Percentiles rank a stretch among this genome's conserved stretches.
phyloP scores from a whole-genome alignment of 2,329 filamentous ascomycete species.

The Graphilbum ipis-grandicollis region DNA sequence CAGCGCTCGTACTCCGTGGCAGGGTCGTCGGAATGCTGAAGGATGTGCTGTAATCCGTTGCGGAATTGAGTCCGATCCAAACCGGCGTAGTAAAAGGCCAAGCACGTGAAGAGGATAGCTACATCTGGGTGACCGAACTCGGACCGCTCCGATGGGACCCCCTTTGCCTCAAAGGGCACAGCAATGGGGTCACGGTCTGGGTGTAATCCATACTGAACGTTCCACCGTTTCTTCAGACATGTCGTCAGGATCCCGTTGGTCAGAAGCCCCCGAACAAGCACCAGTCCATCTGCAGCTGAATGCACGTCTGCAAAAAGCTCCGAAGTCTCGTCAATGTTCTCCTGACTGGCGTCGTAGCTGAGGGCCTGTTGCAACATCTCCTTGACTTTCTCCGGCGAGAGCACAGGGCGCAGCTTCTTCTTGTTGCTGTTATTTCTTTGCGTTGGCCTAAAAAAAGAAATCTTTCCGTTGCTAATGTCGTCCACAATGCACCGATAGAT shows the following conservation, averaged over 20 bases:
- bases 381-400: neutral
- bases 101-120: slow-evolving; percentile 43
- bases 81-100: slow-evolving; percentile 51
- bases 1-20: slow-evolving; percentile 36
- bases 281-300: slow-evolving; percentile 14
- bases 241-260: slow-evolving; percentile 41
- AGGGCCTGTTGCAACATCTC: neutral
- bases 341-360: neutral
- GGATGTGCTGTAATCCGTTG: slow-evolving; percentile 29
- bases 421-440: neutral
- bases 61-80: slow-evolving; percentile 29
- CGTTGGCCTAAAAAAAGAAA: slow-evolving; percentile 12
- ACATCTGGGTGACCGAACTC: slow-evolving; percentile 56
- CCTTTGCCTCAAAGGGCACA: slow-evolving; percentile 51
- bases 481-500: slow-evolving; percentile 21
- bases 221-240: slow-evolving; percentile 45
- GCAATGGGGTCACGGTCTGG: slow-evolving; percentile 38
- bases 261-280: slow-evolving; percentile 46
- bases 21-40: slow-evolving; percentile 35
- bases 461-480: slow-evolving; percentile 20
- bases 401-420: no score
- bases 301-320: neutral
- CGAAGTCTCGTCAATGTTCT: neutral
- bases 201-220: slow-evolving; percentile 47
- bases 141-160: slow-evolving; percentile 39